Evolutionary conservation across 2,329 filamentous ascomycete species (phyloP).

Genomic region (Colletotrichum cereale): DNA sequence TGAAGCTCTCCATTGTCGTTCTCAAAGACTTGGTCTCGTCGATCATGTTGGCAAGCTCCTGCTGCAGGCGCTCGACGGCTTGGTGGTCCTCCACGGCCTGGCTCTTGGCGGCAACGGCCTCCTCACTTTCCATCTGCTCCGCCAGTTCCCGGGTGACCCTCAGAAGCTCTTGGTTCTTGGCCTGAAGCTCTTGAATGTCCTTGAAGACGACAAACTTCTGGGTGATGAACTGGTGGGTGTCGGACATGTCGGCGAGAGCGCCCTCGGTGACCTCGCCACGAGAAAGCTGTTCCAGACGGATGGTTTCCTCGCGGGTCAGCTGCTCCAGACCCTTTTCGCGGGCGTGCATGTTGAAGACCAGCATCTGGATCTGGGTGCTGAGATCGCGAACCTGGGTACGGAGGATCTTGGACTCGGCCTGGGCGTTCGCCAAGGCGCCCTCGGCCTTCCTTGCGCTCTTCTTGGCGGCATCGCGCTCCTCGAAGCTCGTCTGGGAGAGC

Average conservation of each 20-base stretch:
- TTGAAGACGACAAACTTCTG: conserved; percentile 92
- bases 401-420: conserved; percentile 81
- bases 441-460: conserved; percentile 85
- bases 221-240: conserved; percentile 90
- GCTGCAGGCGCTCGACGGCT: conserved; percentile 79
- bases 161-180: conserved; percentile 88
- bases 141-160: conserved; percentile 87
- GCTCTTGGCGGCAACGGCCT: conserved; percentile 77
- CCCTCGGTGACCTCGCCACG: conserved; percentile 80
- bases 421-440: conserved; percentile 72
- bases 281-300: conserved; percentile 82
- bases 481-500: conserved; percentile 83
- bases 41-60: conserved; percentile 79
- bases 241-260: conserved; percentile 79
- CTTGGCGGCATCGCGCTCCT: conserved; percentile 82
- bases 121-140: conserved; percentile 90
- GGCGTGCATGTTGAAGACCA: conserved; percentile 88
- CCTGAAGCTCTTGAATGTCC: conserved; percentile 84
- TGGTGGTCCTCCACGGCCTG: conserved; percentile 75
- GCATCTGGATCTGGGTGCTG: conserved; percentile 89
- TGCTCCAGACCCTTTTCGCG: conserved; percentile 82
- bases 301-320: conserved; percentile 77
- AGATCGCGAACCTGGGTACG: conserved; percentile 90
- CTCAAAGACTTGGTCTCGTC: conserved; percentile 88
- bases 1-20: conserved; percentile 90